phyloP scores from a whole-genome alignment of 345 rosid genomes.

The Populus alba region DNA sequence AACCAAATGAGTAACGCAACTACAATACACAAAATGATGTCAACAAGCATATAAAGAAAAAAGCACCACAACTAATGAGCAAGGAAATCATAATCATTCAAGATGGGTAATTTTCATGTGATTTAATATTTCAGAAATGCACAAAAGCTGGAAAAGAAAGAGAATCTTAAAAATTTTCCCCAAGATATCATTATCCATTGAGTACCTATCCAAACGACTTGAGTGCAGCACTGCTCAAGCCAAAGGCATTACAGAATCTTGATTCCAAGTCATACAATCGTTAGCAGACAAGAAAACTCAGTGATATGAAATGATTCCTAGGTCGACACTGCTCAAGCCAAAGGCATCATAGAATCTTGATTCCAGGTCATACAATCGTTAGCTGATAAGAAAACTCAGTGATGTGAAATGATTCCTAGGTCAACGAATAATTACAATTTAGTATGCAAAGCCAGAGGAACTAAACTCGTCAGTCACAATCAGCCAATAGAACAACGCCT shows the following conservation, averaged over 20 bases:
- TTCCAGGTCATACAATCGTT: conserved; percentile 3
- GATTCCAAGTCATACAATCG: conserved; percentile 1
- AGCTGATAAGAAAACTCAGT: not conserved
- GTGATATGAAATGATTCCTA: conserved; percentile 13
- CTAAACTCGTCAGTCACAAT: conserved; percentile 9
- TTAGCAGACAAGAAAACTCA: not conserved
- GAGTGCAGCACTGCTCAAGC: conserved; percentile 10
- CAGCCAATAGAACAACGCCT: conserved; percentile 1
- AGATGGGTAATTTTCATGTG: conserved; percentile 10
- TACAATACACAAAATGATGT: not conserved
- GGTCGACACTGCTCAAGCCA: not conserved
- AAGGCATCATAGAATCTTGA: not conserved
- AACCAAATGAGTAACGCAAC: not conserved
- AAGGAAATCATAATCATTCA: not conserved
- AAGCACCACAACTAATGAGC: conserved; percentile 4
- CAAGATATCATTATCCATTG: conserved; percentile 9
- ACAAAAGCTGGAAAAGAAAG: conserved; percentile 14
- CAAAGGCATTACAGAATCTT: conserved; percentile 2
- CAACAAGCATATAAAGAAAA: not conserved
- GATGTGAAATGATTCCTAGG: conserved; percentile 11
- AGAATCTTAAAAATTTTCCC: conserved; percentile 14
- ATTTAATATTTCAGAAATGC: not conserved
- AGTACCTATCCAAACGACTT: conserved; percentile 11
- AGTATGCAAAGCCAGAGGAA: conserved; percentile 1
- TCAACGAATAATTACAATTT: not conserved